These are phyloP conservation scores for Sporothrix brunneoviolacea DNA, from an alignment of 2,329 filamentous ascomycete genomes.

Conservation along the genomic window DNA sequence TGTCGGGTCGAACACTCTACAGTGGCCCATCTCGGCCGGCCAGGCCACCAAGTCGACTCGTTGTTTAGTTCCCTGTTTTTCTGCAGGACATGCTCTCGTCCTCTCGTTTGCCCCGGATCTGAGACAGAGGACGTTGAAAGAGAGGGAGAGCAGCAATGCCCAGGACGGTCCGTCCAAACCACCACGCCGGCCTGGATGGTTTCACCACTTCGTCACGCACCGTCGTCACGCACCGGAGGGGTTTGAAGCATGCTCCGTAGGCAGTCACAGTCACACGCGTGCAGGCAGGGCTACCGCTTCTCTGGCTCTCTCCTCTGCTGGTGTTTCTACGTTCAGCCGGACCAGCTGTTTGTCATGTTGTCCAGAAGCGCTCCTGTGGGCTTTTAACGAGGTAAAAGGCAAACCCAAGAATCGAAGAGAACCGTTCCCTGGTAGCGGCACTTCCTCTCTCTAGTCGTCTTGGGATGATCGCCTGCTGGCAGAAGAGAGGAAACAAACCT, in stretches of 20 bases:
- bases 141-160: background rate
- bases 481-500: background rate
- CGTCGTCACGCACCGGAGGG: no score
- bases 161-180: no score
- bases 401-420: no score
- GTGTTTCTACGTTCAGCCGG: constrained; percentile 7
- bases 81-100: background rate
- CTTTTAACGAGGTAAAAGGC: no score
- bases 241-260: no score
- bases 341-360: constrained; percentile 2
- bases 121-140: constrained; percentile 3
- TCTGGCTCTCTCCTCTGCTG: no score
- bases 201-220: background rate
- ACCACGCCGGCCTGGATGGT: background rate
- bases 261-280: no score
- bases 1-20: constrained; percentile 3
- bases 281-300: background rate
- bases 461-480: constrained; percentile 1
- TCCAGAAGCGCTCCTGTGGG: no score
- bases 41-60: no score
- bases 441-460: no score
- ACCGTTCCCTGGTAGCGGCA: no score
- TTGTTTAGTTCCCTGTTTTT: background rate
- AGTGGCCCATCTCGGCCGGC: no score
- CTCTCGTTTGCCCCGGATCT: background rate